Percentiles rank a stretch among this genome's conserved stretches.
Conservation (phyloP, 768 basidiomycete species). For the Termitomyces sp. region DNA sequence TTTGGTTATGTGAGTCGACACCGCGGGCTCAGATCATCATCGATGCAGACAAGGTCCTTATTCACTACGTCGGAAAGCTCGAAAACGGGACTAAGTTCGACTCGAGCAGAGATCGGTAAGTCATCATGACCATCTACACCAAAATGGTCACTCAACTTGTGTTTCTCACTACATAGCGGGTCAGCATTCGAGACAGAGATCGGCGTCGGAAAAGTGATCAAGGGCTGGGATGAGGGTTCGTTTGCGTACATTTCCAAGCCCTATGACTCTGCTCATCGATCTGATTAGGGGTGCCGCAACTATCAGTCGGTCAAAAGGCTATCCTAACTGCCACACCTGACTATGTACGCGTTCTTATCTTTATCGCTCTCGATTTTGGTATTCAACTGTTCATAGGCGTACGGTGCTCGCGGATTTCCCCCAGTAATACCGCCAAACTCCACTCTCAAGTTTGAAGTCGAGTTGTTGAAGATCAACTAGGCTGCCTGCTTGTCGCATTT, state of each 20-base stretch:
- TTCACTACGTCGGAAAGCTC: constrained; percentile 80
- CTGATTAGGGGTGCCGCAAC: constrained; percentile 61
- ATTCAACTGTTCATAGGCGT: constrained; percentile 41
- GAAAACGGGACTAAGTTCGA: constrained; percentile 62
- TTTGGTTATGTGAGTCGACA: background rate
- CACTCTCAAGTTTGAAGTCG: constrained; percentile 77
- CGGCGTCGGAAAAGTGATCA: constrained; percentile 79
- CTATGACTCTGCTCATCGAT: constrained; percentile 15
- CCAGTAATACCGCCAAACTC: constrained; percentile 76
- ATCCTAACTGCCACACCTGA: constrained; percentile 64
- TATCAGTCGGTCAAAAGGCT: constrained; percentile 76
- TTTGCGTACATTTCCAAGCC: constrained; percentile 1
- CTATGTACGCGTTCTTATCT: constrained; percentile 45
- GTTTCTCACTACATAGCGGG: constrained; percentile 30
- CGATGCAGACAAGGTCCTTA: constrained; percentile 55
- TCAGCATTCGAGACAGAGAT: constrained; percentile 64
- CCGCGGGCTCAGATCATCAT: constrained; percentile 15
- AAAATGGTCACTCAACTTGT: background rate
- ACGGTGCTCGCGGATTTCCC: constrained; percentile 70
- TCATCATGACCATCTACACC: constrained; percentile 7
- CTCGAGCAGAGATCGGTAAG: constrained; percentile 72
- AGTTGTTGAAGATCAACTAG: constrained; percentile 65
- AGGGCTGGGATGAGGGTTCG: constrained; percentile 87
- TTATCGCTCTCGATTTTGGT: background rate
- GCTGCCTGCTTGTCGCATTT: constrained; percentile 1